Evolutionary conservation across 2,329 filamentous ascomycete species (phyloP).

Genomic region (Chaetomium globosum): DNA sequence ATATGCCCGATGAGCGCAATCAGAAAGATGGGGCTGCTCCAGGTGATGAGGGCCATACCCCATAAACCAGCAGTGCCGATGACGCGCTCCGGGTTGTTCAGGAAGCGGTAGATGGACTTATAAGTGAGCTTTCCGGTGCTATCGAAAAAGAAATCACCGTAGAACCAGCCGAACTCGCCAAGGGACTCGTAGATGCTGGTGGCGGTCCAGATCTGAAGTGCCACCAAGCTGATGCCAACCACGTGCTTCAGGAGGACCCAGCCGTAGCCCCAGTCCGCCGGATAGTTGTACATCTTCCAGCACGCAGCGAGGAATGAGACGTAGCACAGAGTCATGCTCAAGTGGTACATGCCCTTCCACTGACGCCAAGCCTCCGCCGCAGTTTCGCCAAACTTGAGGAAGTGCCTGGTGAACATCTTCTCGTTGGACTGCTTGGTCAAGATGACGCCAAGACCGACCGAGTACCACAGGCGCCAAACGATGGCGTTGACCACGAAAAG

Average conservation of each 20-base stretch:
- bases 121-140: constrained; percentile 87
- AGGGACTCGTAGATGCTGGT: constrained; percentile 92
- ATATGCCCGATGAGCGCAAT: constrained; percentile 84
- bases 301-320: constrained; percentile 85
- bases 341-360: constrained; percentile 94
- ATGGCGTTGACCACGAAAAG: constrained; percentile 81
- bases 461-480: constrained; percentile 88
- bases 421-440: constrained; percentile 82
- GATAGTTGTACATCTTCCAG: constrained; percentile 95
- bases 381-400: constrained; percentile 92
- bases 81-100: constrained; percentile 96
- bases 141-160: constrained; percentile 97
- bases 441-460: constrained; percentile 81
- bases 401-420: constrained; percentile 96
- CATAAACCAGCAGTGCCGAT: constrained; percentile 93
- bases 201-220: constrained; percentile 89
- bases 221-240: constrained; percentile 75
- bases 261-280: constrained; percentile 84
- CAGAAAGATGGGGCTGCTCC: constrained; percentile 82
- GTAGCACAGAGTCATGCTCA: constrained; percentile 89
- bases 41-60: constrained; percentile 91
- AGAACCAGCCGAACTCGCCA: constrained; percentile 99
- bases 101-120: constrained; percentile 93
- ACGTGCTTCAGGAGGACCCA: constrained; percentile 85
- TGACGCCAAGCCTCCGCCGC: constrained; percentile 92